A percentile compares a stretch with the other conserved stretches of the same genome.
Conservation (phyloP, 2,329 filamentous ascomycete species). For the Colletotrichum simmondsii region DNA sequence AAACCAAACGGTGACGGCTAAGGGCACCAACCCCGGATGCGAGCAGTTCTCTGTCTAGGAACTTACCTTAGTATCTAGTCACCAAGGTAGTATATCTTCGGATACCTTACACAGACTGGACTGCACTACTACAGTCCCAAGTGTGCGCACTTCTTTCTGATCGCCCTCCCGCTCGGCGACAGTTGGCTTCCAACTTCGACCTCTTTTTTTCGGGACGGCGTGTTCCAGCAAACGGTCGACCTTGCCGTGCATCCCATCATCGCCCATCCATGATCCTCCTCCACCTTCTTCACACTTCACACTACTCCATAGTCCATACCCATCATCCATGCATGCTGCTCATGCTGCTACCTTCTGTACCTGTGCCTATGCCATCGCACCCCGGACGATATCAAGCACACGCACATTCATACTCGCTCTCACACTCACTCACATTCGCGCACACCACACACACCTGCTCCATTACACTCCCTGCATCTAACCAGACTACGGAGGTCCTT, state of each 20-base stretch:
- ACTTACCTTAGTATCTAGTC: no score
- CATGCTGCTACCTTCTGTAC: background rate
- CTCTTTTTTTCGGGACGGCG: constrained; percentile 20
- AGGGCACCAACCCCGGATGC: constrained; percentile 27
- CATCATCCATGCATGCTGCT: constrained; percentile 4
- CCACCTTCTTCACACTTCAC: background rate
- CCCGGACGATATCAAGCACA: constrained; percentile 32
- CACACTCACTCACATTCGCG: background rate
- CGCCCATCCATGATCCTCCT: background rate
- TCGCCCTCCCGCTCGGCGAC: background rate
- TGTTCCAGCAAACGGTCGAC: constrained; percentile 32
- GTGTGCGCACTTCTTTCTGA: background rate
- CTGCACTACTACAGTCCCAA: background rate
- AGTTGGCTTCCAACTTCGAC: background rate
- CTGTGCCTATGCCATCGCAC: constrained; percentile 9
- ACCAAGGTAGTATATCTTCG: no score
- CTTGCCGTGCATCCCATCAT: background rate
- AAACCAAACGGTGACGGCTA: constrained; percentile 13
- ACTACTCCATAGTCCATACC: background rate
- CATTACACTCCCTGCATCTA: constrained; percentile 29
- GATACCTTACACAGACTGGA: background rate
- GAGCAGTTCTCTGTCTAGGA: background rate
- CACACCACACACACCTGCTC: constrained; percentile 18
- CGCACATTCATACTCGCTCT: no score
- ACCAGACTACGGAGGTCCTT: constrained; percentile 7